Conservation (phyloP, 2,329 filamentous ascomycete species). For the Thelonectria olida region DNA sequence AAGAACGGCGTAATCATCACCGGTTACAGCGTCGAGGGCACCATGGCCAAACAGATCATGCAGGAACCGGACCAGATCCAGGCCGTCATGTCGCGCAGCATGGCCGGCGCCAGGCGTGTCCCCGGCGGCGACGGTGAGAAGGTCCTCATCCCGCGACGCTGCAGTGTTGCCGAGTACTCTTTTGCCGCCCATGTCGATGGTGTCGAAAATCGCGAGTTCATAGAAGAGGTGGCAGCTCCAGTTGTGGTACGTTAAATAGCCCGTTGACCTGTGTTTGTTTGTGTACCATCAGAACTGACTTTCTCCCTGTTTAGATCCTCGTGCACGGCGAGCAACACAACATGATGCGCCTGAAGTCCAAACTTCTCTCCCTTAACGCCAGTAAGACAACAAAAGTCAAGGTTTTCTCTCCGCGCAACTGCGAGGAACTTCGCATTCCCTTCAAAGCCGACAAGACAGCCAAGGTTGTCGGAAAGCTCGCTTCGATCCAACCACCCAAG, state of each 20-base stretch:
- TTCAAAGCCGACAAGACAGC: slow-evolving; percentile 96
- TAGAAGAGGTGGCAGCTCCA: slow-evolving; percentile 90
- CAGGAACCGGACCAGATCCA: slow-evolving; percentile 95
- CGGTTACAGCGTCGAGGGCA: slow-evolving; percentile 97
- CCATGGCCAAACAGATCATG: slow-evolving; percentile 96
- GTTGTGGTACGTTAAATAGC: slow-evolving; percentile 83
- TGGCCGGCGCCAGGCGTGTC: slow-evolving; percentile 68
- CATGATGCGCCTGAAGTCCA: slow-evolving; percentile 97
- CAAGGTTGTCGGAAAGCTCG: slow-evolving; percentile 94
- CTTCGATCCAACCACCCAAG: slow-evolving; percentile 77
- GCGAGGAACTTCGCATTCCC: slow-evolving; percentile 92
- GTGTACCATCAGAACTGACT: slow-evolving; percentile 15
- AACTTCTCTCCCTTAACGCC: slow-evolving; percentile 90
- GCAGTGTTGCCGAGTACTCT: slow-evolving; percentile 92
- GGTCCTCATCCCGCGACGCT: slow-evolving; percentile 89
- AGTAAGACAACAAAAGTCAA: slow-evolving; percentile 85
- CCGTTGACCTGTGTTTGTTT: neutral
- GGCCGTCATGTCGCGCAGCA: slow-evolving; percentile 85
- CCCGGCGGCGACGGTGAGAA: slow-evolving; percentile 80
- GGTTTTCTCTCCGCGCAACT: slow-evolving; percentile 93
- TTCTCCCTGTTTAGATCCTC: slow-evolving; percentile 74
- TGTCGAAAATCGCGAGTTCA: slow-evolving; percentile 94
- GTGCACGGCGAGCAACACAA: slow-evolving; percentile 98
- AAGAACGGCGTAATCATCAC: slow-evolving; percentile 99
- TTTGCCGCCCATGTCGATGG: slow-evolving; percentile 98